These are phyloP conservation scores for Phytophthora kernoviae DNA, from an alignment of 352 stramenopile genomes.

Conservation along the genomic window DNA sequence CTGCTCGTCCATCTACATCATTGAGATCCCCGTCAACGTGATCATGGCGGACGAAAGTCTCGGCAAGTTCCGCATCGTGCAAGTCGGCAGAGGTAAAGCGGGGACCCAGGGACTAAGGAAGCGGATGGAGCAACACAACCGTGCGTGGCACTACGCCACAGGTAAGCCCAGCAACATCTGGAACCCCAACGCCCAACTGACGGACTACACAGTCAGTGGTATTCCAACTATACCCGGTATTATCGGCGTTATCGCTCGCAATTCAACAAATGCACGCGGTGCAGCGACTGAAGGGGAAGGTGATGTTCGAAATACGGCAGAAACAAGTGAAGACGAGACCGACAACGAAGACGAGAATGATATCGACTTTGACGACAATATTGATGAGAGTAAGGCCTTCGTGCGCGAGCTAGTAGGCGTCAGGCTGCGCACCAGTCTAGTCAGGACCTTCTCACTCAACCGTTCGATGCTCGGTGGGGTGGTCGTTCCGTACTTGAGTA, in stretches of 20 bases:
- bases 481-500: background rate
- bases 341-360: background rate
- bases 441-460: conserved; percentile 4
- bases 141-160: background rate
- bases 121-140: background rate
- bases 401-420: background rate
- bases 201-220: no score
- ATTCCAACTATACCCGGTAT: no score
- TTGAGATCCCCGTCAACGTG: conserved; percentile 1
- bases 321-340: conserved; percentile 1
- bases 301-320: background rate
- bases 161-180: no score
- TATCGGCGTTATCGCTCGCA: no score
- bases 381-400: background rate
- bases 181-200: no score
- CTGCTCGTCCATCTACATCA: background rate
- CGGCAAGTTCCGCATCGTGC: background rate
- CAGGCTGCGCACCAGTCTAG: background rate
- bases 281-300: background rate
- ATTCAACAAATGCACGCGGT: no score
- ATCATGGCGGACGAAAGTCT: background rate
- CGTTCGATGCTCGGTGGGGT: background rate
- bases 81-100: background rate
- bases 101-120: background rate
- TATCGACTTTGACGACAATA: conserved; percentile 1